Percentiles rank a stretch among this genome's conserved stretches.
Evolutionary conservation across 139 green algal species (phyloP).

Genomic region (Nannochloris sp.): DNA sequence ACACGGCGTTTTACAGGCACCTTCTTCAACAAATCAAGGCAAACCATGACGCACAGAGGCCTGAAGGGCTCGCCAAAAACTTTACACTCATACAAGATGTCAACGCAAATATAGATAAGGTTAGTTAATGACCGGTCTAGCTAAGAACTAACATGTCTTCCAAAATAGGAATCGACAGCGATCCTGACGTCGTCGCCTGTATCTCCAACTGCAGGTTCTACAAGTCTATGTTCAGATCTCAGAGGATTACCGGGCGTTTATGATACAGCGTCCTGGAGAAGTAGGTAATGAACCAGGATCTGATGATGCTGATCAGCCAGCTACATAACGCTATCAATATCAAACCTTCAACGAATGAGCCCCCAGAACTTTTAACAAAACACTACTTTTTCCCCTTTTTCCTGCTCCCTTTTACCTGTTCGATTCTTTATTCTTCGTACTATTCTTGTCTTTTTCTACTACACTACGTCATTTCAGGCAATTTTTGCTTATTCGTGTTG

Average conservation of each 20-base stretch:
- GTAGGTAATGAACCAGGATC: background rate
- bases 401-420: background rate
- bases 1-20: slow-evolving; percentile 26
- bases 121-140: background rate
- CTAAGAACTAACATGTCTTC: no score
- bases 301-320: background rate
- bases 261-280: background rate
- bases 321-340: no score
- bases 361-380: background rate
- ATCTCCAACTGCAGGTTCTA: background rate
- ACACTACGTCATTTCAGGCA: background rate
- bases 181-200: background rate
- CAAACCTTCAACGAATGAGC: no score
- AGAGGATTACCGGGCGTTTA: slow-evolving; percentile 6
- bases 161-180: no score
- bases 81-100: slow-evolving; percentile 19
- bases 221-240: slow-evolving; percentile 1
- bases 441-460: background rate
- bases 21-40: slow-evolving; percentile 50
- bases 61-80: slow-evolving; percentile 42
- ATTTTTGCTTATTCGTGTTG: background rate
- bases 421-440: background rate
- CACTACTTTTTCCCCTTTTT: background rate
- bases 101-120: slow-evolving; percentile 8
- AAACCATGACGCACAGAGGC: slow-evolving; percentile 46